Conservation (phyloP, 257 asterid genomes). For the Buddleja alternifolia region DNA sequence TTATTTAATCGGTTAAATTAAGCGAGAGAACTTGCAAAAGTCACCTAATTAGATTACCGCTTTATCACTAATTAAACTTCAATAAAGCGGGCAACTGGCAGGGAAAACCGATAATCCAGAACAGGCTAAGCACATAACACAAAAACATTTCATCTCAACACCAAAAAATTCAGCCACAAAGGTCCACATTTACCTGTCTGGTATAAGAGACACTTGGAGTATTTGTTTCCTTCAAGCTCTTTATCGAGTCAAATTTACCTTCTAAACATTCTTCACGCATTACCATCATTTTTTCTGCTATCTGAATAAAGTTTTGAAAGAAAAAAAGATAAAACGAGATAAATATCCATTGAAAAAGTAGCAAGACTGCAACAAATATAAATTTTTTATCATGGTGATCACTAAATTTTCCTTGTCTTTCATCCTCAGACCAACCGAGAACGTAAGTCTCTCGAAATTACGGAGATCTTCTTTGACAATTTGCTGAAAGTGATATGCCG, state of each 20-base stretch:
- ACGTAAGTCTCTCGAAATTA: too few relatives aligned
- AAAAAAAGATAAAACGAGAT: background rate
- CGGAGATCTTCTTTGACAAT: background rate
- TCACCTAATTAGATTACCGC: too few relatives aligned
- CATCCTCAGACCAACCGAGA: background rate
- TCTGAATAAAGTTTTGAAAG: slow-evolving; percentile 32
- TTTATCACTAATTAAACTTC: too few relatives aligned
- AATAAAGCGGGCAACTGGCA: too few relatives aligned
- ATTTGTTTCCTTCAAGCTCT: slow-evolving; percentile 46
- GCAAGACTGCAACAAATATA: background rate
- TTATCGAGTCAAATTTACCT: slow-evolving; percentile 58
- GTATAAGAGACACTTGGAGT: slow-evolving; percentile 40
- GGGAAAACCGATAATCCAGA: slow-evolving; percentile 4
- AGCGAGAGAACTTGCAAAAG: too few relatives aligned
- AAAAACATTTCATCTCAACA: background rate
- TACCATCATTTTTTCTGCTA: slow-evolving; percentile 62
- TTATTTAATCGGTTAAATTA: too few relatives aligned
- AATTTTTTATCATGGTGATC: background rate
- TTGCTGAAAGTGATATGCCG: too few relatives aligned
- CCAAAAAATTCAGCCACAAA: background rate
- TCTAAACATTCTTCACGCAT: slow-evolving; percentile 75
- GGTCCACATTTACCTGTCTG: slow-evolving; percentile 43
- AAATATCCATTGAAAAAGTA: background rate
- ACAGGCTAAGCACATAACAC: background rate
- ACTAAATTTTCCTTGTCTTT: background rate